phyloP scores from a whole-genome alignment of 345 rosid species.

The Angophora floribunda region DNA sequence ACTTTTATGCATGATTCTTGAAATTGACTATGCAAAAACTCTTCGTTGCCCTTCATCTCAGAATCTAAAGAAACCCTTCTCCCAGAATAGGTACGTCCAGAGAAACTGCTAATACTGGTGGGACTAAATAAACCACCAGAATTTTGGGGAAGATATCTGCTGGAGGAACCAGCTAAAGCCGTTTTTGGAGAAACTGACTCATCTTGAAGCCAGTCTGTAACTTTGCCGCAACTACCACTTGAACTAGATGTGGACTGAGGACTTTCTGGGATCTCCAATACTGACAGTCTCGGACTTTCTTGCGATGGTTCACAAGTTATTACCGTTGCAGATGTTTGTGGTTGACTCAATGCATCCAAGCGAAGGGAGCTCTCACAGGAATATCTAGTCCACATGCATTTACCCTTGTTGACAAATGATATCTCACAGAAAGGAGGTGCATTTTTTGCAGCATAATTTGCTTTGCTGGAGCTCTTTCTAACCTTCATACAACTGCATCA shows the following conservation, averaged over 20 bases:
- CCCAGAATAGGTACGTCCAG: slow-evolving; percentile 18
- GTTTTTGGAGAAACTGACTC: slow-evolving; percentile 5
- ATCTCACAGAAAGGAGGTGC: slow-evolving; percentile 53
- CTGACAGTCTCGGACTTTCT: background rate
- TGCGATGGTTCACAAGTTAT: background rate
- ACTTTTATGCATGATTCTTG: slow-evolving; percentile 17
- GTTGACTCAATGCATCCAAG: background rate
- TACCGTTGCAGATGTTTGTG: background rate
- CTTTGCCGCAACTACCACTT: slow-evolving; percentile 1
- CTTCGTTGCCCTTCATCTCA: slow-evolving; percentile 23
- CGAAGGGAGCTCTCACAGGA: slow-evolving; percentile 20
- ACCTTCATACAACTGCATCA: slow-evolving; percentile 40
- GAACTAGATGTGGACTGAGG: slow-evolving; percentile 10
- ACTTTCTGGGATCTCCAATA: background rate
- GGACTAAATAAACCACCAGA: slow-evolving; percentile 10
- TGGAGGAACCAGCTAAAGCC: slow-evolving; percentile 6
- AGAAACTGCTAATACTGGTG: slow-evolving; percentile 5
- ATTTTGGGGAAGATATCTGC: background rate
- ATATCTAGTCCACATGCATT: slow-evolving; percentile 45
- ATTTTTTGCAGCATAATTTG: slow-evolving; percentile 30
- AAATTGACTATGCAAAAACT: slow-evolving; percentile 10
- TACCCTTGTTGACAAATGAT: slow-evolving; percentile 60
- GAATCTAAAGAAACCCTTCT: slow-evolving; percentile 21
- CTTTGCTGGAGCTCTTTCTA: slow-evolving; percentile 41
- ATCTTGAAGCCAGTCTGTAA: slow-evolving; percentile 11